These are phyloP conservation scores for Athelia psychrophila DNA, from an alignment of 1,284 basidiomycete genomes.

Conservation along the genomic window DNA sequence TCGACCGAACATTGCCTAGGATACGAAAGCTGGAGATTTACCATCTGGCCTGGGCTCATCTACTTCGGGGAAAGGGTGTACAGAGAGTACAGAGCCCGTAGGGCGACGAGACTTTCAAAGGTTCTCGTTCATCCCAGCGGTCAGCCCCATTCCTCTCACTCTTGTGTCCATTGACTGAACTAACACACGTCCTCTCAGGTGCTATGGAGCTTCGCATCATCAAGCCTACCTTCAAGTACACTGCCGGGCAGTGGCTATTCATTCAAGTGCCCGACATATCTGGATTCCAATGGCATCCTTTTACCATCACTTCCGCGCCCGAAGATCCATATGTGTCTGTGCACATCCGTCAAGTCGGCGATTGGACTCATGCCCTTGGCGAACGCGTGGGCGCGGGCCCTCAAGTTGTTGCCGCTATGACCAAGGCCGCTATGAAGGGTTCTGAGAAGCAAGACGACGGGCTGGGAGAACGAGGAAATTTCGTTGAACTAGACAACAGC, in stretches of 20 bases:
- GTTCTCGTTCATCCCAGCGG: constrained; percentile 82
- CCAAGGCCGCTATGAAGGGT: constrained; percentile 71
- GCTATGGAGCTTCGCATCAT: constrained; percentile 88
- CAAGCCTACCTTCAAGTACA: constrained; percentile 88
- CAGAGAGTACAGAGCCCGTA: constrained; percentile 75
- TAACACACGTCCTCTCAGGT: constrained; percentile 45
- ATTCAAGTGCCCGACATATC: constrained; percentile 84
- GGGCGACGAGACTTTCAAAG: constrained; percentile 73
- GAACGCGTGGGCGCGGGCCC: constrained; percentile 81
- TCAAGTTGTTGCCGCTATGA: constrained; percentile 70
- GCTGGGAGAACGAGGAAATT: constrained; percentile 60
- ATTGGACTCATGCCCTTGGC: constrained; percentile 80
- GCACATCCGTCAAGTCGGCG: constrained; percentile 89
- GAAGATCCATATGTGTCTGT: constrained; percentile 88
- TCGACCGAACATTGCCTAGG: constrained; percentile 79
- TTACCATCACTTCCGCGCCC: constrained; percentile 91
- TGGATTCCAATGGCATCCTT: constrained; percentile 88
- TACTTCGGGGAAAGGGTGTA: constrained; percentile 84
- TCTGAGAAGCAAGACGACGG: constrained; percentile 63
- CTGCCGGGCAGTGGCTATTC: constrained; percentile 89
- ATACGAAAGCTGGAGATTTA: constrained; percentile 84
- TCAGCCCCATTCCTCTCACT: too few relatives aligned
- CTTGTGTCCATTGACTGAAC: constrained; percentile 27
- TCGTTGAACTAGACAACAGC: constrained; percentile 69
- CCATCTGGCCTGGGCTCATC: constrained; percentile 81